These are phyloP conservation scores for Coemansia asiatica DNA, from an alignment of 192 early-diverging fungal genomes.

Conservation along the genomic window DNA sequence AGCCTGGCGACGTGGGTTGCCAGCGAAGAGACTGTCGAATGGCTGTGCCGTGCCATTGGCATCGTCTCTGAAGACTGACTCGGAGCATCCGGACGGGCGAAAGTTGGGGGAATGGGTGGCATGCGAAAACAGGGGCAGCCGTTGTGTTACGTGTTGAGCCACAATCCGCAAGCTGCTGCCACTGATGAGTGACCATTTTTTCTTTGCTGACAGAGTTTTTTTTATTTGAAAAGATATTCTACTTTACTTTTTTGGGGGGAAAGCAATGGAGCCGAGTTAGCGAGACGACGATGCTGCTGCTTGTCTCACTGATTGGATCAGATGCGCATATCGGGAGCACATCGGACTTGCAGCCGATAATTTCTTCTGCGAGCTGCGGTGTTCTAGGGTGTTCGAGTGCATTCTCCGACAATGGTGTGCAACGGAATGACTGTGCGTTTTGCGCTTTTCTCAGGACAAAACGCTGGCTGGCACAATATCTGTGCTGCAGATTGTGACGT, in stretches of 20 bases:
- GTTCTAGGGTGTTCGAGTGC: not conserved
- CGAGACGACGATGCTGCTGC: too few species aligned
- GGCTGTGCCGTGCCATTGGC: constrained; percentile 51
- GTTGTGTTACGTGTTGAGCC: not conserved
- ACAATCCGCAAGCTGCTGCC: not conserved
- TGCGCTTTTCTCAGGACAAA: not conserved
- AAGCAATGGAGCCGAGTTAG: too few species aligned
- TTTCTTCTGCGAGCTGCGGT: too few species aligned
- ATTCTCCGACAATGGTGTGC: not conserved
- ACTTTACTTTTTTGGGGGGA: too few species aligned
- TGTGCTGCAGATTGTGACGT: not conserved
- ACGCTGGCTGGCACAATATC: not conserved
- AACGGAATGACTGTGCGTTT: not conserved
- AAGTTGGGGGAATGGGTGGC: not conserved
- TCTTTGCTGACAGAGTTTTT: not conserved
- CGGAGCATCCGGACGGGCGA: not conserved
- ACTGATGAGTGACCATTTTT: not conserved
- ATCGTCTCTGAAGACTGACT: constrained; percentile 46
- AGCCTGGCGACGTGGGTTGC: constrained; percentile 41
- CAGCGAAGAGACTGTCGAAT: constrained; percentile 53
- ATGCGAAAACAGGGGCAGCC: not conserved
- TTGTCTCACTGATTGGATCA: too few species aligned
- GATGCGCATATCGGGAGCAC: too few species aligned
- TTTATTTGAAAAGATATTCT: not conserved
- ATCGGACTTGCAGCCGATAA: too few species aligned